Evolutionary conservation across 1,284 basidiomycete species (phyloP).

Genomic region (Papiliotrema laurentii): DNA sequence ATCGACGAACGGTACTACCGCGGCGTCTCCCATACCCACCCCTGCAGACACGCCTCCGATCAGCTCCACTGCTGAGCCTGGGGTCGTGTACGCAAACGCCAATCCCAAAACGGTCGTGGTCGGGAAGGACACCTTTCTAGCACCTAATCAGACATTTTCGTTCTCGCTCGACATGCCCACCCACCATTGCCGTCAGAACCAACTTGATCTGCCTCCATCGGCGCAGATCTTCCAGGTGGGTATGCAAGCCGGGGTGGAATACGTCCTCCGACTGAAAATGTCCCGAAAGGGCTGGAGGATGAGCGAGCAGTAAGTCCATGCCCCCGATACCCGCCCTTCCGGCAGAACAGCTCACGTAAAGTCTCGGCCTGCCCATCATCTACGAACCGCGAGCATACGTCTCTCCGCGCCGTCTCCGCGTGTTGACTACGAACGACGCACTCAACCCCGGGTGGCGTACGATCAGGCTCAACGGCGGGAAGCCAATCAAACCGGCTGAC

Average conservation of each 20-base stretch:
- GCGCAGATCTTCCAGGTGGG: slow-evolving; percentile 28
- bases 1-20: not conserved
- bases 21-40: not conserved
- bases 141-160: slow-evolving; percentile 16
- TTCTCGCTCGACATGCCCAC: slow-evolving; percentile 33
- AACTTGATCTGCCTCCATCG: slow-evolving; percentile 27
- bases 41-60: not conserved
- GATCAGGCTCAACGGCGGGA: slow-evolving; percentile 28
- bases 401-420: slow-evolving; percentile 24
- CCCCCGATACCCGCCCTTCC: not conserved
- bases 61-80: not conserved
- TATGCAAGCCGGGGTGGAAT: slow-evolving; percentile 32
- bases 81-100: not conserved
- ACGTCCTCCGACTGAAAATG: slow-evolving; percentile 29
- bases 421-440: slow-evolving; percentile 26
- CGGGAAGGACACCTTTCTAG: slow-evolving; percentile 15
- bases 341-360: slow-evolving; percentile 3
- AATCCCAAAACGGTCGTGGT: slow-evolving; percentile 5
- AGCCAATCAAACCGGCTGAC: slow-evolving; percentile 7
- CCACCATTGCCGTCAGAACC: slow-evolving; percentile 17
- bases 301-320: slow-evolving; percentile 29
- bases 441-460: slow-evolving; percentile 37
- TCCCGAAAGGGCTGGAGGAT: slow-evolving; percentile 28
- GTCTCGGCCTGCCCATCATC: slow-evolving; percentile 27
- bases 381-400: slow-evolving; percentile 33